Percentiles rank a stretch among this genome's conserved stretches.
Evolutionary conservation across 495 filamentous ascomycete species (phyloP).

Genomic region (Penicillium fimorum): DNA sequence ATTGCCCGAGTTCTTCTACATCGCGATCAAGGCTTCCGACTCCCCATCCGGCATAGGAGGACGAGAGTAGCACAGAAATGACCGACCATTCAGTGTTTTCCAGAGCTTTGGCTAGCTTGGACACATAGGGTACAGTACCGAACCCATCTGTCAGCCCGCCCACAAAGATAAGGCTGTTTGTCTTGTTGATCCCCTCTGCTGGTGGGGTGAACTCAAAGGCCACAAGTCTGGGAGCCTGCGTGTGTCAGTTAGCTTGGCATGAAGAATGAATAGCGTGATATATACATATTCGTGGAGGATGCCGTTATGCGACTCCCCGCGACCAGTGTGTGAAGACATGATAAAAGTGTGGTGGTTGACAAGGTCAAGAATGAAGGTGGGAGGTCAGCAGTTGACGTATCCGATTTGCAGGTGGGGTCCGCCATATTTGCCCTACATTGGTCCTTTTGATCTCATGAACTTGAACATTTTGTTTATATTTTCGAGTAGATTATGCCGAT

Average conservation of each 20-base stretch:
- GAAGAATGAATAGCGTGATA: neutral
- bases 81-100: conserved; percentile 61
- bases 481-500: neutral
- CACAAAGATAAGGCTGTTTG: conserved; percentile 77
- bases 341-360: conserved; percentile 5
- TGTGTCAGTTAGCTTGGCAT: conserved; percentile 16
- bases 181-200: conserved; percentile 28
- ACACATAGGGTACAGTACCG: conserved; percentile 62
- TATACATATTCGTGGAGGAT: conserved; percentile 45
- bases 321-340: conserved; percentile 14
- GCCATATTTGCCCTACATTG: neutral
- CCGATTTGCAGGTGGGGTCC: conserved; percentile 1
- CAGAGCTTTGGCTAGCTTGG: conserved; percentile 52
- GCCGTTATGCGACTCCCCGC: conserved; percentile 27
- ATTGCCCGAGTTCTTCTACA: conserved; percentile 65
- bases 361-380: conserved; percentile 1
- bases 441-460: neutral
- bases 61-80: conserved; percentile 58
- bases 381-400: conserved; percentile 13
- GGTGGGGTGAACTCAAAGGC: conserved; percentile 57
- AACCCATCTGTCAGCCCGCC: conserved; percentile 82
- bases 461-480: neutral
- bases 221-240: conserved; percentile 52
- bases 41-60: conserved; percentile 73
- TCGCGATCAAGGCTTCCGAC: conserved; percentile 65